Percentiles rank a stretch among this genome's conserved stretches.
phyloP scores from a whole-genome alignment of 2,329 filamentous ascomycete species.

The Microdochium paspali region DNA sequence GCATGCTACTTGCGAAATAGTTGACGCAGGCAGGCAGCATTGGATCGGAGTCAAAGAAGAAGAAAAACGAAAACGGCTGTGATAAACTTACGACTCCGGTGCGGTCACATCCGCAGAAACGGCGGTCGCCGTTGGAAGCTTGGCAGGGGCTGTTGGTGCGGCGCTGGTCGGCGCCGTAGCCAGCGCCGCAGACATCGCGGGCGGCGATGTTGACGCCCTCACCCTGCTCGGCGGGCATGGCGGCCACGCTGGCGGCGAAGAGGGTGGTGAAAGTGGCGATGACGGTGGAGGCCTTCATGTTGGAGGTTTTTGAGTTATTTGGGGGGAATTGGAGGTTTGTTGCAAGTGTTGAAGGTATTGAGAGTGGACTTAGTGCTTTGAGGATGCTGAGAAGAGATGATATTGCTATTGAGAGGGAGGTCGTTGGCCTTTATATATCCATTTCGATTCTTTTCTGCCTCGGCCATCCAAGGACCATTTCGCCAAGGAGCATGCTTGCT shows the following conservation, averaged over 20 bases:
- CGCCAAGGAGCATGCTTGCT: too few species aligned
- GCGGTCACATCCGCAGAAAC: conserved; percentile 9
- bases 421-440: too few species aligned
- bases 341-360: background rate
- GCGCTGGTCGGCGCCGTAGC: conserved; percentile 8
- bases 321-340: background rate
- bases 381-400: too few species aligned
- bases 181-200: conserved; percentile 8
- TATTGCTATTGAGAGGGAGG: too few species aligned
- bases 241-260: conserved; percentile 3
- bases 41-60: too few species aligned
- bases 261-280: conserved; percentile 4
- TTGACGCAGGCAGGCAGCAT: too few species aligned
- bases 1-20: too few species aligned
- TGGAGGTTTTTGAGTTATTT: too few species aligned
- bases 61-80: background rate
- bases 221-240: conserved; percentile 1
- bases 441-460: too few species aligned
- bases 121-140: conserved; percentile 7
- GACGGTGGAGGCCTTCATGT: conserved; percentile 6
- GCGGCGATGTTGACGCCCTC: background rate
- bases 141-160: conserved; percentile 9
- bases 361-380: too few species aligned
- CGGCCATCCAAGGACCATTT: too few species aligned
- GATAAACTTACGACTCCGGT: conserved; percentile 7